Percentiles rank a stretch among this genome's conserved stretches.
Evolutionary conservation across 1,284 basidiomycete species (phyloP).

Genomic region (Microbotryum violaceum): DNA sequence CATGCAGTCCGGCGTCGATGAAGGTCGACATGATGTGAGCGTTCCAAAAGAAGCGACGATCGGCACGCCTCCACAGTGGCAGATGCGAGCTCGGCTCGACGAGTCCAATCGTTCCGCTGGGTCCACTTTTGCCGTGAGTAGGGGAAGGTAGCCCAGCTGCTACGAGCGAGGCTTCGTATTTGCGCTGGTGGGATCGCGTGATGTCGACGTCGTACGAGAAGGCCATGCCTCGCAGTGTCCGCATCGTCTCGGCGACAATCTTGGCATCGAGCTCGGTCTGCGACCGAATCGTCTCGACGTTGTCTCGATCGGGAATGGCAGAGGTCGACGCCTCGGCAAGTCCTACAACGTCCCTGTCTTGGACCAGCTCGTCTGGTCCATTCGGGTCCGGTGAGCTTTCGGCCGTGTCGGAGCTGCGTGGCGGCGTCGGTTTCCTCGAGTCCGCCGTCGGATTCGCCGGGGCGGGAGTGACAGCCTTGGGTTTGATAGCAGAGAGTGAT

Average conservation of each 20-base stretch:
- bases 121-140: slow-evolving; percentile 1
- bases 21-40: slow-evolving; percentile 65
- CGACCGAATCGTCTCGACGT: slow-evolving; percentile 14
- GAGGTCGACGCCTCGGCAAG: background rate
- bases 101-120: no score
- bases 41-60: slow-evolving; percentile 84
- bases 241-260: slow-evolving; percentile 60
- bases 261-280: slow-evolving; percentile 65
- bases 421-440: no score
- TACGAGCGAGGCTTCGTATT: slow-evolving; percentile 34
- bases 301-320: background rate
- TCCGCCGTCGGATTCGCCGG: background rate
- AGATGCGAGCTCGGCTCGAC: slow-evolving; percentile 60
- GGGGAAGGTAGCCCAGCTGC: slow-evolving; percentile 24
- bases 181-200: slow-evolving; percentile 46
- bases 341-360: background rate
- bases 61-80: slow-evolving; percentile 74
- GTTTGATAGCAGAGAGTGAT: background rate
- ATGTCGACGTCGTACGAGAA: slow-evolving; percentile 50
- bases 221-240: slow-evolving; percentile 69
- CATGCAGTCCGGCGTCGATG: slow-evolving; percentile 51
- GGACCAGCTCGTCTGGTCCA: background rate
- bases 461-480: background rate
- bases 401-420: background rate
- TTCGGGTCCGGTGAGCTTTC: background rate